Base-by-base conservation (phyloP, 1,284 basidiomycete genomes). In the Cronartium ribicola region DNA sequence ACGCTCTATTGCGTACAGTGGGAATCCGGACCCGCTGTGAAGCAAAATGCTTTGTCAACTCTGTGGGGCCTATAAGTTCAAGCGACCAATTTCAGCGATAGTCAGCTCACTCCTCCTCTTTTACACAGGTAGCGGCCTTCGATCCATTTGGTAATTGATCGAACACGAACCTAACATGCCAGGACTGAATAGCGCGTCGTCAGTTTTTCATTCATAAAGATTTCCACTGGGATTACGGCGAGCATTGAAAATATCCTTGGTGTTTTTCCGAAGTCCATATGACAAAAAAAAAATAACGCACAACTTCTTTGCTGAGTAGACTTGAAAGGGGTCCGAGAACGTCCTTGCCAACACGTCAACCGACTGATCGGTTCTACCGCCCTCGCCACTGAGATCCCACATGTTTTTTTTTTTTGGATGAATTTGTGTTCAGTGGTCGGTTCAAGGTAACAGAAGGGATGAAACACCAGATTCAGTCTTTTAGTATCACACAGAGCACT, bases 231-330 rank as follows among this genome's bases (percentile, higher is more conserved):
- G 17, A 61, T n/a, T n/a, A 69, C 44, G 11, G 22, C 62, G 39
- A 14, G 10, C 13, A n/a, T 29, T 64, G 62, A 64, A 41, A 64
- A 39, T 10, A 39, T 51, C 17, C 14, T 17, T 36, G 22, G 39
- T 55, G 5, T 7, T 29, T 29, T 29, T 29, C 29, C 29, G 2
- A 29, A 29, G 29, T 29, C 29, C 29, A 2, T 29, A 29, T 29
- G 29, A 29, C 29, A 29, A 29, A 29, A 29, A 20, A 11, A 29
- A 67, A 55, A 57, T 41, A 41, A 46, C 67, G 46, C 7, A 71
- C 68, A 94, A 95, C 44, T 90, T 87, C 83, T 95, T 95, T 43
- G 91, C 91, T 3, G 91, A 92, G 82, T 86, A 94, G 1, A 95
- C 94, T n/a, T 88, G 87, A 80, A 96, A 95, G 20, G 88, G 84